These are phyloP conservation scores for Emericellopsis cladophorae DNA, from an alignment of 2,329 filamentous ascomycete species.

Conservation along the genomic window DNA sequence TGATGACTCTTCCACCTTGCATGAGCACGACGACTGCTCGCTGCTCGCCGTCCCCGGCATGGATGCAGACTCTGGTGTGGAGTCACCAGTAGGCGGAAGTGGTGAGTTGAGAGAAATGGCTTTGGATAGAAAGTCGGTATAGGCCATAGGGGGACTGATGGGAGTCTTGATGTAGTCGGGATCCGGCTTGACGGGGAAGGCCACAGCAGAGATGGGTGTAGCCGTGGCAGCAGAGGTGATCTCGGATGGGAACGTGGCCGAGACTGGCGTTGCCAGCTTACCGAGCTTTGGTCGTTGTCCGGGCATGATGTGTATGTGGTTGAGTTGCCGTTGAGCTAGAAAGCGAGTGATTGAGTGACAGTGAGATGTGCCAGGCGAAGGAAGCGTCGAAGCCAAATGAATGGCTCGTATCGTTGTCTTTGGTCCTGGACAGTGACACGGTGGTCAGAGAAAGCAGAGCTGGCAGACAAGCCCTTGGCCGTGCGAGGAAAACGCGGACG, in stretches of 20 bases:
- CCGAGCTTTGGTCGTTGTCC: conserved; percentile 43
- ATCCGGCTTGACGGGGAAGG: conserved; percentile 24
- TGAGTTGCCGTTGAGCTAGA: conserved; percentile 1
- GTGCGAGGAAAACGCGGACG: conserved; percentile 2
- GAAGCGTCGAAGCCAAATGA: conserved; percentile 1
- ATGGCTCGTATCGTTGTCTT: conserved; percentile 1
- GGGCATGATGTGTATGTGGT: conserved; percentile 26
- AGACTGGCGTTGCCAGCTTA: conserved; percentile 49
- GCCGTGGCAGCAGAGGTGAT: conserved; percentile 49
- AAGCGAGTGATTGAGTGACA: not conserved
- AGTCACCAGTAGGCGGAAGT: conserved; percentile 34
- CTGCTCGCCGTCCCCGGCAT: conserved; percentile 43
- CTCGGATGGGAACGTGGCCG: conserved; percentile 49
- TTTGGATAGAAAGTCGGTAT: conserved; percentile 79
- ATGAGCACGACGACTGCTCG: conserved; percentile 42
- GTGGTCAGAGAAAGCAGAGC: not conserved
- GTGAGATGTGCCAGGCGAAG: not conserved
- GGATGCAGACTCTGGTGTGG: conserved; percentile 31
- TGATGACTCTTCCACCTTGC: conserved; percentile 39
- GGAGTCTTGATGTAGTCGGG: conserved; percentile 65
- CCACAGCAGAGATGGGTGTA: conserved; percentile 49
- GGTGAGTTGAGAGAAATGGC: conserved; percentile 66
- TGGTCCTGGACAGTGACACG: not conserved
- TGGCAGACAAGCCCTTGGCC: conserved; percentile 1
- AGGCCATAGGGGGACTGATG: conserved; percentile 81